Evolutionary conservation across 352 stramenopile genomes (phyloP), one percentile per base, ranked within the genome.

Genomic region (Peronospora farinosa): DNA sequence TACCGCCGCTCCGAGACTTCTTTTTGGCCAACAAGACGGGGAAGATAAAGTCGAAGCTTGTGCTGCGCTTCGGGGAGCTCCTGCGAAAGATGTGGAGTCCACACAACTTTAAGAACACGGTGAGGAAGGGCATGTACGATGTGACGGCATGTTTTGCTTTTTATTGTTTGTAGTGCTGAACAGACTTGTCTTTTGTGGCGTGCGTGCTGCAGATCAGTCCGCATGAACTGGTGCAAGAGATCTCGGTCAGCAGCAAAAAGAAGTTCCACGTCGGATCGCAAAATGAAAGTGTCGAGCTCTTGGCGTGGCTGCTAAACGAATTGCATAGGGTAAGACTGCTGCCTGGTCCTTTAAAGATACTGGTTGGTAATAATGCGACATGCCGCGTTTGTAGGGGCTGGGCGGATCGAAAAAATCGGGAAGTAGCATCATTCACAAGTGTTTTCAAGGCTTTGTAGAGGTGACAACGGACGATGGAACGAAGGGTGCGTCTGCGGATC

Each of bases 61-160:
- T 97, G 21, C 56, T 96, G 53, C 80, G 74, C 36, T 99, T 99
- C 68, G 94, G 94, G 19, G 90, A 97, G 59, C 72, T 99, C 15
- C 72, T 99, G 27, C 79, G 96, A 7, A 98, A 98, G 67, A 93
- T 99, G 56, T 99, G 97, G 97, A 97, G 84, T 38, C 76, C 92
- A 5, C 82, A 97, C 65, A 97, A 98, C 51, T 98, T 99, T 67
- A 99, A 99, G 74, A 96, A 91, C 55, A 95, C 86, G 57, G 91
- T 99, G n/a, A 72, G 89, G 42, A 13, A 72, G 89, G 42, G 8
- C 11, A 12, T 23, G 38, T 33, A 30, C 10, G 28, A 31, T 15
- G 25, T 31, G 5, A 28, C 28, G 8, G 27, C 36, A 2, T 43
- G 5, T 5, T 44, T 19, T 16, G 2, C 2, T 36, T 12, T 25